Evolutionary conservation across 2,329 filamentous ascomycete species (phyloP), one percentile per base, ranked within the genome.

Genomic region (Bipolaris oryzae): DNA sequence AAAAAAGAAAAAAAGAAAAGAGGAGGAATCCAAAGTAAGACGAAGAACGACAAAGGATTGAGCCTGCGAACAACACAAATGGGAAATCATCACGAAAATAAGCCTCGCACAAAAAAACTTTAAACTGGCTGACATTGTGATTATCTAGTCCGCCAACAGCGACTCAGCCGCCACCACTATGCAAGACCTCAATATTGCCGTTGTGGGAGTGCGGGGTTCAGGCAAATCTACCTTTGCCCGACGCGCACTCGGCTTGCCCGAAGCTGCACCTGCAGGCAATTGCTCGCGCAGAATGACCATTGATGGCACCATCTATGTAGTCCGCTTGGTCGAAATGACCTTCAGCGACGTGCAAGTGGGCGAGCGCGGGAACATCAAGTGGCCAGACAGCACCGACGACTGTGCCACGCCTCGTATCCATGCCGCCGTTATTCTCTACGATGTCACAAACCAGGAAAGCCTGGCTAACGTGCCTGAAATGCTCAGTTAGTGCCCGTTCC

Each of bases 361-460:
- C 34, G 77, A 82, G 53, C 77, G 80, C 53, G 78, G 76, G 56
- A 78, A 75, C 57, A 74, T 85, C 43, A 88, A 86, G 63, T 82
- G 85, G 85, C 85, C 85, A 37, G 77, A 79, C 33, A 77, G 76
- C 20, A 73, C 82, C 39, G 79, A 89, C 70, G 90, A 91, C 57
- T 82, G 87, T 61, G 85, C 88, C 59, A 82, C 91, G 57, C 91
- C 92, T 47, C 84, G 83, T 38, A 85, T 96, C 69, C 91, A 98
- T 70, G 94, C 90, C 18, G 92, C 90, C 43, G 79, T 97, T 66
- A 85, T 94, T 56, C 80, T 98, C 46, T 96, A 96, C 81, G 91
- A 97, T 82, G 89, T 96, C 42, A 90, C 87, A 76, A 89, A 90
- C 73, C 84, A 86, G 66, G 86, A 88, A 58, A 94, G 88, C 73